Percentiles rank a stretch among this genome's conserved stretches.
These are phyloP conservation scores for Mucor racemosus DNA, from an alignment of 371 early-diverging fungal species.

Conservation along the genomic window DNA sequence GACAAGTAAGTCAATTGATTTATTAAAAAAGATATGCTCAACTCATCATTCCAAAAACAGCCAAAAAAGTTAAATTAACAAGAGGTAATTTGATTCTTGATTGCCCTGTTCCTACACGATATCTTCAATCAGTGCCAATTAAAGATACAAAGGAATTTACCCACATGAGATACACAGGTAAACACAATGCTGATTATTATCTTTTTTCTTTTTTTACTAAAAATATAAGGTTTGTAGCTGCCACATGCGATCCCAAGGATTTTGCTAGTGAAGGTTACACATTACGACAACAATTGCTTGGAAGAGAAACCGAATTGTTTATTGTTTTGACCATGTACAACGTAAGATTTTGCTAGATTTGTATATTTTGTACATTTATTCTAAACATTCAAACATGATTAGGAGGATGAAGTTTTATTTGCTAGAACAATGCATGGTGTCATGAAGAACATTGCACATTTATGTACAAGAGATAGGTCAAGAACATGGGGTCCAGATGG, in stretches of 20 bases:
- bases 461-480: slow-evolving; percentile 81
- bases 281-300: slow-evolving; percentile 77
- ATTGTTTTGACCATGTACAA: slow-evolving; percentile 74
- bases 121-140: slow-evolving; percentile 63
- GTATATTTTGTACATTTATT: not conserved
- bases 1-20: slow-evolving; percentile 50
- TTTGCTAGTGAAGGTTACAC: slow-evolving; percentile 75
- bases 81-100: slow-evolving; percentile 81
- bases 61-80: slow-evolving; percentile 66
- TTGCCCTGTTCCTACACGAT: slow-evolving; percentile 68
- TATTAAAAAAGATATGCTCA: not conserved
- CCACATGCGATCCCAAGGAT: slow-evolving; percentile 85
- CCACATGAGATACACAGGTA: slow-evolving; percentile 62
- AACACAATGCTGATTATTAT: too few relatives aligned
- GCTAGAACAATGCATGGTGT: slow-evolving; percentile 77
- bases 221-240: slow-evolving; percentile 78
- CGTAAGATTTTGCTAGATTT: slow-evolving; percentile 17
- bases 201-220: not conserved
- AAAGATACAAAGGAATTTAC: slow-evolving; percentile 68
- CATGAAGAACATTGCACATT: slow-evolving; percentile 83
- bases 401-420: slow-evolving; percentile 70
- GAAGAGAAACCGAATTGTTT: slow-evolving; percentile 85
- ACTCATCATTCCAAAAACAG: slow-evolving; percentile 26
- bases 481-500: slow-evolving; percentile 87
- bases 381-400: not conserved